Base-by-base conservation (phyloP, 2,329 filamentous ascomycete genomes). In the Pyricularia sp. region DNA sequence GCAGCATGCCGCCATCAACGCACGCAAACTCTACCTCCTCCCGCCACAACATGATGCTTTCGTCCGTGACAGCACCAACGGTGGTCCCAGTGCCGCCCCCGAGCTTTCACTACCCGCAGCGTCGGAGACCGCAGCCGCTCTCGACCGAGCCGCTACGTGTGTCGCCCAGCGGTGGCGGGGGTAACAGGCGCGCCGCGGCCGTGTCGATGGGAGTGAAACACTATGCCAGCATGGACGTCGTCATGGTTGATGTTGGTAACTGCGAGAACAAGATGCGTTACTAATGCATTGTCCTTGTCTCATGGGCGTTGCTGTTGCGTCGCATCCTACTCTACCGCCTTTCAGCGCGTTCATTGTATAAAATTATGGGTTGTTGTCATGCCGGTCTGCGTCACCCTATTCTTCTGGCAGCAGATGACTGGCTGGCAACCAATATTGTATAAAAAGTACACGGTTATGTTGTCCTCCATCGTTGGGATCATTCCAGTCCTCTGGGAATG, bases 71-170 rank as follows among this genome's bases (percentile, higher is more conserved):
- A 20, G 9, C 26, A 9, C 26, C 68, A 20, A 67, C 70, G 63
- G 68, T 71, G 25, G 69, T 67, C 7, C 71, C 69, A n/a, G 68
- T 70, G 14, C 70, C 65, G 4, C 69, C 71, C 23, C 72, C 74
- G 26, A 75, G 74, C 67, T 77, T 76, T 71, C 75, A 78, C 71
- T 77, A 76, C 64, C 76, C 74, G 9, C 74, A 74, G 67, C 73
- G 75, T 17, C 64, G 72, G 69, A 61, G 58, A 26, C 58, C 73
- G 73, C 64, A 31, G 65, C 11, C 55, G 20, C 58, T 58, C 17
- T 25, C 55, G 26, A 4, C 58, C 23, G 25, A 20, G 28, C 42
- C 50, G 17, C n/a, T 50, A 23, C 65, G 25, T 23, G 66, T 64
- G 66, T 64, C 58, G 66, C 55, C 30, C n/a, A 26, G 58, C 23